Conservation (phyloP, 176 grass and related monocot genomes). For the Carex parvula region DNA sequence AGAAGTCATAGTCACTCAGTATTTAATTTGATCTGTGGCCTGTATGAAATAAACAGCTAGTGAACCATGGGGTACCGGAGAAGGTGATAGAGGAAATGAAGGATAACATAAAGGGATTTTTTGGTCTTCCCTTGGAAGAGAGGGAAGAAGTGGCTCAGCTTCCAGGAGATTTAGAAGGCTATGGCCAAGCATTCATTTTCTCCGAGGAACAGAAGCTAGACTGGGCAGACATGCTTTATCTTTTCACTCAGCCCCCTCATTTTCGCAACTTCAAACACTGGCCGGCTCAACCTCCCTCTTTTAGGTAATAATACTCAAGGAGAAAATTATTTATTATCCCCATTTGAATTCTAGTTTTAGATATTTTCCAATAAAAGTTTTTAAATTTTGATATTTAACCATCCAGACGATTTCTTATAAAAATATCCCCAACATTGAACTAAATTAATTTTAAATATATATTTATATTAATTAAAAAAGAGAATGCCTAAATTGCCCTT, state of each 20-base stretch:
- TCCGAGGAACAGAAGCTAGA: constrained; percentile 51
- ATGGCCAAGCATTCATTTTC: constrained; percentile 43
- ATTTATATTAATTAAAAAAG: neutral
- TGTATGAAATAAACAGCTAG: constrained; percentile 23
- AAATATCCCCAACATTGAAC: neutral
- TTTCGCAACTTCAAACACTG: constrained; percentile 38
- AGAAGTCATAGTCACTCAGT: too few species aligned
- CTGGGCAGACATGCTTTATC: constrained; percentile 39
- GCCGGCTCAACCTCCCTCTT: constrained; percentile 32
- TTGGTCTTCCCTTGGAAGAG: constrained; percentile 33
- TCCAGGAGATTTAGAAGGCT: constrained; percentile 48
- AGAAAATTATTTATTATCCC: neutral
- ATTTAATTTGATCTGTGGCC: neutral
- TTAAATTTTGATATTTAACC: neutral
- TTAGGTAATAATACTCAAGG: constrained; percentile 28
- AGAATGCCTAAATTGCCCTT: neutral
- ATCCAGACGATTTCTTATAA: neutral
- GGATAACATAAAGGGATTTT: constrained; percentile 26
- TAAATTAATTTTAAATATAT: neutral
- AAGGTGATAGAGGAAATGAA: constrained; percentile 40
- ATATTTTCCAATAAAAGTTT: neutral
- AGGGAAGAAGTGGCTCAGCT: constrained; percentile 35
- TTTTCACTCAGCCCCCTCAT: constrained; percentile 32
- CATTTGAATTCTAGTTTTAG: neutral
- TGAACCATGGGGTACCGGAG: constrained; percentile 46